These are phyloP conservation scores for Russula sp. DNA, from an alignment of 768 basidiomycete species.

Conservation along the genomic window DNA sequence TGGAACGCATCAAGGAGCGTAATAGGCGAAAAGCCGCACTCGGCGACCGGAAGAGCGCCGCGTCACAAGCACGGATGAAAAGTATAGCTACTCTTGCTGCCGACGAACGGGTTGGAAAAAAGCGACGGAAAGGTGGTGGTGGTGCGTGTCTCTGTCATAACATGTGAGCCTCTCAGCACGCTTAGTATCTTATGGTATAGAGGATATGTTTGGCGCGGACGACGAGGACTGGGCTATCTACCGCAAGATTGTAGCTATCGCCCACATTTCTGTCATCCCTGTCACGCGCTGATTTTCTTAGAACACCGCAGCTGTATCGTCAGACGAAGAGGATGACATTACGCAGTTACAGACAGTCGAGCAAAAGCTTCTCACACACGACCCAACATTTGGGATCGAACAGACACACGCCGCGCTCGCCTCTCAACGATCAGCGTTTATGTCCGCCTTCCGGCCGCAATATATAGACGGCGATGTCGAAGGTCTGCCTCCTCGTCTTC, in stretches of 20 bases:
- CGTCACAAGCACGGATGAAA: conserved; percentile 90
- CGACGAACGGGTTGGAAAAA: conserved; percentile 78
- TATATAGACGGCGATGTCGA: conserved; percentile 74
- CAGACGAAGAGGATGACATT: conserved; percentile 88
- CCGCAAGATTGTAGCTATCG: conserved; percentile 78
- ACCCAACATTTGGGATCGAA: conserved; percentile 77
- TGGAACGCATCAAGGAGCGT: conserved; percentile 83
- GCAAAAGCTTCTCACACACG: conserved; percentile 72
- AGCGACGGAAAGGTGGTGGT: conserved; percentile 77
- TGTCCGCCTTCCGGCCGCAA: conserved; percentile 79
- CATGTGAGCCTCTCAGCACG: conserved; percentile 32
- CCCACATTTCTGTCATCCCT: neutral
- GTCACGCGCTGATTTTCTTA: conserved; percentile 34
- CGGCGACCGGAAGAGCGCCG: conserved; percentile 74
- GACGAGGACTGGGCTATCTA: conserved; percentile 98
- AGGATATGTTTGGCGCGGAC: conserved; percentile 91
- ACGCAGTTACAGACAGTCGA: conserved; percentile 71
- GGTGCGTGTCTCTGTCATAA: conserved; percentile 45
- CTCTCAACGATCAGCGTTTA: conserved; percentile 75
- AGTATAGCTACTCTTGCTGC: conserved; percentile 88
- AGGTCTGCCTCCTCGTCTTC: conserved; percentile 39
- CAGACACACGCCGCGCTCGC: conserved; percentile 79
- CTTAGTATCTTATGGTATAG: conserved; percentile 39
- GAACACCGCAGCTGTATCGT: conserved; percentile 70
- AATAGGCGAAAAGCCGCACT: conserved; percentile 75